Percentiles rank a stretch among this genome's conserved stretches.
phyloP scores from a whole-genome alignment of 23 red algal species.

The Gracilaria domingensis region DNA sequence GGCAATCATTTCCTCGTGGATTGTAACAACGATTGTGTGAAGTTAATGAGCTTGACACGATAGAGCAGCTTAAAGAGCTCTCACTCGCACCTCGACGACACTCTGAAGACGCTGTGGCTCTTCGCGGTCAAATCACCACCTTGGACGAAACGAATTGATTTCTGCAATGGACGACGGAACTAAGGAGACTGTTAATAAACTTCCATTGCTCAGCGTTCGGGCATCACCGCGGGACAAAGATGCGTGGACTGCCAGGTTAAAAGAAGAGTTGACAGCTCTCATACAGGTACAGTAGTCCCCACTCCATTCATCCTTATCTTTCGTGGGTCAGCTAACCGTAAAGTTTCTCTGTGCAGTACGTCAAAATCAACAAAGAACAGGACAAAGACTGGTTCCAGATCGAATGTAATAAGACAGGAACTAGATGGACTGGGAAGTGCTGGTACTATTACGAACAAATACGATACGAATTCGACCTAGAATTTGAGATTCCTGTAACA shows the following conservation, averaged over 20 bases:
- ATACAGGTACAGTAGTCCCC: slow-evolving; percentile 50
- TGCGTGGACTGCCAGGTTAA: slow-evolving; percentile 73
- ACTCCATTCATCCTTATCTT: background rate
- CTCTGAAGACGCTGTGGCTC: background rate
- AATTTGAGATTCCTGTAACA: slow-evolving; percentile 86
- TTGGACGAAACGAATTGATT: background rate
- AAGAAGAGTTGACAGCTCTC: slow-evolving; percentile 74
- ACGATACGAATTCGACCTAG: slow-evolving; percentile 90
- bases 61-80: no score
- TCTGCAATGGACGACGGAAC: slow-evolving; percentile 69
- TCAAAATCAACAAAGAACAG: slow-evolving; percentile 71
- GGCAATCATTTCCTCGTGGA: no score
- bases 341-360: slow-evolving; percentile 26
- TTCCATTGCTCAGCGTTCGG: slow-evolving; percentile 67
- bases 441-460: slow-evolving; percentile 90
- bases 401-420: slow-evolving; percentile 78
- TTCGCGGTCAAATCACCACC: background rate
- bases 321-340: background rate
- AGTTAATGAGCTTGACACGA: no score
- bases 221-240: slow-evolving; percentile 75
- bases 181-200: slow-evolving; percentile 63
- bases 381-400: slow-evolving; percentile 79
- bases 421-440: slow-evolving; percentile 88
- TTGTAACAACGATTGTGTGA: no score
- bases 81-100: no score